Conservation (phyloP, 2,329 filamentous ascomycete genomes). For the Salinomyces thailandicus region DNA sequence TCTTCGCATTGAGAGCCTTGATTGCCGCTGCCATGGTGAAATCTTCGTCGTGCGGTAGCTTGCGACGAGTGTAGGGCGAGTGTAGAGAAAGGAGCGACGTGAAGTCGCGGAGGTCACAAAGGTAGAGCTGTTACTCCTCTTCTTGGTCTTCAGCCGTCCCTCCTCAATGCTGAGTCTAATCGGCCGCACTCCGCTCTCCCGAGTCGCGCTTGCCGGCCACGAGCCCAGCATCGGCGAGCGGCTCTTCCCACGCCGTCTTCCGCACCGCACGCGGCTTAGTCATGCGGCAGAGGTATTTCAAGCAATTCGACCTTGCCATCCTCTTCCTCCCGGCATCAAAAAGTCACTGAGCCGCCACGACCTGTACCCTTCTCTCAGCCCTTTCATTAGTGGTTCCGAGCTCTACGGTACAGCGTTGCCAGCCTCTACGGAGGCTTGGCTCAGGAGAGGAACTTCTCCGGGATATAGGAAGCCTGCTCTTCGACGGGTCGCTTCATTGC, state of each 20-base stretch:
- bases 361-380: conserved; percentile 1
- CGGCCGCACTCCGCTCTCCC: background rate
- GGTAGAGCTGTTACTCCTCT: background rate
- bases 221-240: too few species aligned
- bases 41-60: conserved; percentile 1
- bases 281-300: background rate
- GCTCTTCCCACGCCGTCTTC: background rate
- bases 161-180: background rate
- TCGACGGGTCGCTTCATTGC: conserved; percentile 62
- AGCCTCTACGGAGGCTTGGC: conserved; percentile 48
- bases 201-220: too few species aligned
- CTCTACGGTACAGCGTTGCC: conserved; percentile 56
- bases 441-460: conserved; percentile 51
- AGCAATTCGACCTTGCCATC: background rate
- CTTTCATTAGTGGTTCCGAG: background rate
- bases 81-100: too few species aligned
- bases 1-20: conserved; percentile 44
- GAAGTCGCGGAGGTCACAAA: too few species aligned
- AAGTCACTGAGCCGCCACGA: background rate
- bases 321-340: conserved; percentile 1
- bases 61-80: too few species aligned
- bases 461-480: conserved; percentile 57
- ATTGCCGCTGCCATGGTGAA: conserved; percentile 42
- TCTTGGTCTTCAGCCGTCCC: too few species aligned
- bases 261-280: background rate